Base-by-base conservation (phyloP, 1,284 basidiomycete species). In the Sanghuangporus baumii region DNA sequence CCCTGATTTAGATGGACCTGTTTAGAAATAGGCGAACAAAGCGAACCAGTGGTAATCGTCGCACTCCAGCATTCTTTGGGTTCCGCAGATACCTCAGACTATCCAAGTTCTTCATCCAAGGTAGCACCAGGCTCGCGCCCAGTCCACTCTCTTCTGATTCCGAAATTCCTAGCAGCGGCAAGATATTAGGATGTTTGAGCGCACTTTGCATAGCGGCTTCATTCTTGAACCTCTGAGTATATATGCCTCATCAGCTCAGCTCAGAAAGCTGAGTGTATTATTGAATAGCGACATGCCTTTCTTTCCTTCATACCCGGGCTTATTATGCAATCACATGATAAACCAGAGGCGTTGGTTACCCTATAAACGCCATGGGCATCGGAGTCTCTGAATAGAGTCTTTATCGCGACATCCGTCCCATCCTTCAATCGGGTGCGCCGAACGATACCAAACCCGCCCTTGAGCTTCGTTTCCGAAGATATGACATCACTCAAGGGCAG, bases 361-460 rank as follows among this genome's bases (percentile, higher is more conserved):
- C 26, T 31, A 31, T 31, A 5, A 31, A 31, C 26, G 26, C 14
- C n/a, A n/a, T 12, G 16, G 14, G 18, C 23, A 12, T 34, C 50
- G n/a, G 31, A 11, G 8, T 36, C 48, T 52, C n/a, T 51, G 11
- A 54, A 23, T 6, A 63, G 7, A 14, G 57, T 41, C 23, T 63
- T 63, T 7, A 63, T 34, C 11, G 62, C 62, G 5, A 63, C 57
- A 7, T 9, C 14, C 23, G 14, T 31, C 12, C 31, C 43, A 55
- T 56, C 18, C n/a, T 37, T 14, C 12, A 59, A 23, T 38, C 31
- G 16, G 8, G 37, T 52, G 6, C 38, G 43, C 4, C 57, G 57
- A 38, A 63, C 58, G 12, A 47, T 23, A 11, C 62, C 62, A 55
- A 59, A 63, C 1, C 57, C 57, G 26, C 62, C 62, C 41, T 51